Percentiles rank a stretch among this genome's conserved stretches.
Evolutionary conservation across 805 yeast genomes (phyloP).

Genomic region (Ogataea salicorniae): DNA sequence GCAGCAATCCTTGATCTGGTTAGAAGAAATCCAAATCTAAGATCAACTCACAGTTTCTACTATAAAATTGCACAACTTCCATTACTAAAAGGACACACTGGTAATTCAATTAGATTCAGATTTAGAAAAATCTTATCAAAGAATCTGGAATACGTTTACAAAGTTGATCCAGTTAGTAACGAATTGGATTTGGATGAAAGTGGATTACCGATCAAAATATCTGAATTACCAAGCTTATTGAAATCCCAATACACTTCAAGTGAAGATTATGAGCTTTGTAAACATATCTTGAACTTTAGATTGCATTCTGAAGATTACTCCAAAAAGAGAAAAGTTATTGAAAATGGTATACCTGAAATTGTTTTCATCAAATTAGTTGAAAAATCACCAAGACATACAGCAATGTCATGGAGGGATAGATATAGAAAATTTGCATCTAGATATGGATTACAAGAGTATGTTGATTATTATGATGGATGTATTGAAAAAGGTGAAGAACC

Average conservation of each 20-base stretch:
- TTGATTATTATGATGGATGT: conserved; percentile 46
- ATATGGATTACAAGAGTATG: conserved; percentile 57
- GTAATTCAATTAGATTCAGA: conserved; percentile 68
- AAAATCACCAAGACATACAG: conserved; percentile 48
- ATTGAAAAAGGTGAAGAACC: conserved; percentile 36
- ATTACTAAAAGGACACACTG: conserved; percentile 58
- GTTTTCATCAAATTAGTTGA: conserved; percentile 37
- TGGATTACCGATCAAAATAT: conserved; percentile 36
- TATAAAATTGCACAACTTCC: conserved; percentile 51
- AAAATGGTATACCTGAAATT: conserved; percentile 29
- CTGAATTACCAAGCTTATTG: conserved; percentile 42
- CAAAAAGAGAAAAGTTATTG: conserved; percentile 20
- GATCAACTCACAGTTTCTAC: conserved; percentile 66
- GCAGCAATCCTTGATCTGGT: conserved; percentile 60
- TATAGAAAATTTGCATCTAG: conserved; percentile 62
- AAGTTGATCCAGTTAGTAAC: conserved; percentile 40
- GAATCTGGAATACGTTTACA: conserved; percentile 42
- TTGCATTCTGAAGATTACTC: conserved; percentile 15
- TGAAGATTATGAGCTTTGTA: conserved; percentile 62
- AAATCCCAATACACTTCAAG: conserved; percentile 63
- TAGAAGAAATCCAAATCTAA: conserved; percentile 57
- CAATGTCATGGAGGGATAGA: conserved; percentile 78
- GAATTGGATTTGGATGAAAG: conserved; percentile 37
- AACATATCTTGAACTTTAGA: conserved; percentile 20
- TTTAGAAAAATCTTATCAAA: conserved; percentile 42